Percentiles rank a stretch among this genome's conserved stretches.
These are phyloP conservation scores for Gnetum montanum DNA, from an alignment of 75 land plant species.

Conservation along the genomic window DNA sequence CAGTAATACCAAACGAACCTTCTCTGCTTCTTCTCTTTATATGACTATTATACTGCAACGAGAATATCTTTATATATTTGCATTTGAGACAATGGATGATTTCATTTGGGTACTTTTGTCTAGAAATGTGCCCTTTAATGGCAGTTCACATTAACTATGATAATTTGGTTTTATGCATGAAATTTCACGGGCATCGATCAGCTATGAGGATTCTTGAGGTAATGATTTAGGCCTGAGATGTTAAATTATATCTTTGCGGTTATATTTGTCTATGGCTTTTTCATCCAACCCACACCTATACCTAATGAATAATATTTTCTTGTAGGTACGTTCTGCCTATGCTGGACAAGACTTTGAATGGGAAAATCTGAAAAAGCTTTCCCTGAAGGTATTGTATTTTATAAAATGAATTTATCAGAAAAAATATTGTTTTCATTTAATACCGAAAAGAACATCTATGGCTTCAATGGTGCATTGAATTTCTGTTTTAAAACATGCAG, in stretches of 20 bases:
- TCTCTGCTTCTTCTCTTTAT: too few relatives aligned
- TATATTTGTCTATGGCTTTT: not conserved
- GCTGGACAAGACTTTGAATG: slow-evolving; percentile 80
- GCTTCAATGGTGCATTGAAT: not conserved
- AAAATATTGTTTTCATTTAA: not conserved
- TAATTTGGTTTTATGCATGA: not conserved
- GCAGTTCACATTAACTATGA: too few relatives aligned
- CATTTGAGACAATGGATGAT: too few relatives aligned
- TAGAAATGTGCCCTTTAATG: too few relatives aligned
- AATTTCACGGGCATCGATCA: slow-evolving; percentile 7
- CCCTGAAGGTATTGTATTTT: slow-evolving; percentile 32
- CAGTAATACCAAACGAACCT: too few relatives aligned
- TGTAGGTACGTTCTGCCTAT: slow-evolving; percentile 84
- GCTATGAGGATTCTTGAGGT: slow-evolving; percentile 87
- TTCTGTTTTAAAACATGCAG: slow-evolving; percentile 20
- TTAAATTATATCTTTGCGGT: not conserved
- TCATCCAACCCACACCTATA: not conserved
- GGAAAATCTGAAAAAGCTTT: slow-evolving; percentile 64
- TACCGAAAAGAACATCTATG: not conserved
- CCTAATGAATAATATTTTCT: too few relatives aligned
- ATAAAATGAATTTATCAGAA: not conserved
- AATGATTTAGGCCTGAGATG: slow-evolving; percentile 4
- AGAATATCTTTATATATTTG: too few relatives aligned
- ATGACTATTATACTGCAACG: too few relatives aligned
- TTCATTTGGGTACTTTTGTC: too few relatives aligned